Percentiles rank a stretch among this genome's conserved stretches.
Conservation (phyloP, 2,329 filamentous ascomycete species). For the Cladosporium sphaerospermum region DNA sequence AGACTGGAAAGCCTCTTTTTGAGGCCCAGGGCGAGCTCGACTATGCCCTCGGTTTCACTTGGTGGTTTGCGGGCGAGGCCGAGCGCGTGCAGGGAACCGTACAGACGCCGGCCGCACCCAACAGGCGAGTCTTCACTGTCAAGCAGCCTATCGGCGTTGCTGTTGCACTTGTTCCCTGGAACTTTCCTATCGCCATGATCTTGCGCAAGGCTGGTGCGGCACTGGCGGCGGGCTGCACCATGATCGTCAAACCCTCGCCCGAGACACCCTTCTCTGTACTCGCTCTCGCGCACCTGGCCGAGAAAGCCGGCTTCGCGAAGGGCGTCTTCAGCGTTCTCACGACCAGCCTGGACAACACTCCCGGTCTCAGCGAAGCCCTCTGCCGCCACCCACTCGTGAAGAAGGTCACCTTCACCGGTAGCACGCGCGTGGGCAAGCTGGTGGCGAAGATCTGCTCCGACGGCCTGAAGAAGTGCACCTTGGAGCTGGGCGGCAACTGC, state of each 20-base stretch:
- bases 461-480: constrained; percentile 57
- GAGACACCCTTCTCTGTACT: constrained; percentile 57
- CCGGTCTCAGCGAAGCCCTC: constrained; percentile 47
- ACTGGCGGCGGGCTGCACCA: constrained; percentile 65
- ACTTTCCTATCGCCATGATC: constrained; percentile 52
- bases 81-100: constrained; percentile 58
- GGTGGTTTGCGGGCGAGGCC: constrained; percentile 56
- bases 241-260: constrained; percentile 66
- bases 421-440: constrained; percentile 56
- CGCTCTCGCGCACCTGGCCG: constrained; percentile 49
- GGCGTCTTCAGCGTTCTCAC: constrained; percentile 58
- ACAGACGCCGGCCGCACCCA: constrained; percentile 53
- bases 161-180: constrained; percentile 66
- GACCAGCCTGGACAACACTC: constrained; percentile 51
- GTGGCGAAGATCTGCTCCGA: constrained; percentile 55
- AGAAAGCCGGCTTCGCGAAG: constrained; percentile 51
- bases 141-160: constrained; percentile 69
- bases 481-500: constrained; percentile 60
- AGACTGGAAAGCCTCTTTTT: constrained; percentile 49
- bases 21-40: constrained; percentile 50
- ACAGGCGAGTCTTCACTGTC: constrained; percentile 61
- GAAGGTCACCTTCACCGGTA: constrained; percentile 58
- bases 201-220: constrained; percentile 62
- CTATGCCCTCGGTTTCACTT: constrained; percentile 49
- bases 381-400: constrained; percentile 54